Conservation (phyloP, 257 asterid genomes). For the Perilla frutescens region DNA sequence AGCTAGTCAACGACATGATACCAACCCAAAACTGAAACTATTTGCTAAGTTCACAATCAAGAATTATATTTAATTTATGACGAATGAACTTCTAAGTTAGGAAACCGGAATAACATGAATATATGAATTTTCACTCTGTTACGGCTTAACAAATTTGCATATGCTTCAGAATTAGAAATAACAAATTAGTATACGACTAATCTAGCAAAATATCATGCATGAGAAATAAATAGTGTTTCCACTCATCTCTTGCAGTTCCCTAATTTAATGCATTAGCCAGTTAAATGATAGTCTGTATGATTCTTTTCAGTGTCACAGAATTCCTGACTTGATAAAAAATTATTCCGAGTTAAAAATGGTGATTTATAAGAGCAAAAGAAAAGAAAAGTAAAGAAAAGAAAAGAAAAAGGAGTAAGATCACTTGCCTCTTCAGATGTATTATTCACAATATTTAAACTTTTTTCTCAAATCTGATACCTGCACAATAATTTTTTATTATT, state of each 20-base stretch:
- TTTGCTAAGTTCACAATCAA: background rate
- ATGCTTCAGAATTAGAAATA: too few relatives aligned
- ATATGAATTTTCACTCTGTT: too few relatives aligned
- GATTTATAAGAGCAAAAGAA: constrained; percentile 19
- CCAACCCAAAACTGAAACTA: too few relatives aligned
- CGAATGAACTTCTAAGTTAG: background rate
- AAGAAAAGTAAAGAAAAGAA: background rate
- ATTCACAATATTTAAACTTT: too few relatives aligned
- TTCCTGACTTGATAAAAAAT: constrained; percentile 65
- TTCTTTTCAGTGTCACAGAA: constrained; percentile 78
- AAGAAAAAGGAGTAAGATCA: too few relatives aligned
- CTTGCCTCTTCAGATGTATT: too few relatives aligned
- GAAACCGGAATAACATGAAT: too few relatives aligned
- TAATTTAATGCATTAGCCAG: constrained; percentile 89
- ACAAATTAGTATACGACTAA: too few relatives aligned
- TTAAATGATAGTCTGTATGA: constrained; percentile 80
- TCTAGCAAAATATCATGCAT: background rate
- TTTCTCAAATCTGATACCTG: too few relatives aligned
- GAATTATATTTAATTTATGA: background rate
- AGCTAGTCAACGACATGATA: too few relatives aligned
- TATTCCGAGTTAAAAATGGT: constrained; percentile 30
- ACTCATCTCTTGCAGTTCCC: constrained; percentile 90
- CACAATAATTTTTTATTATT: too few relatives aligned
- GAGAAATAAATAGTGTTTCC: background rate
- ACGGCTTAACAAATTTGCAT: too few relatives aligned